These are phyloP conservation scores for Colletotrichum tamarilloi DNA, from an alignment of 2,329 filamentous ascomycete genomes.

Conservation along the genomic window DNA sequence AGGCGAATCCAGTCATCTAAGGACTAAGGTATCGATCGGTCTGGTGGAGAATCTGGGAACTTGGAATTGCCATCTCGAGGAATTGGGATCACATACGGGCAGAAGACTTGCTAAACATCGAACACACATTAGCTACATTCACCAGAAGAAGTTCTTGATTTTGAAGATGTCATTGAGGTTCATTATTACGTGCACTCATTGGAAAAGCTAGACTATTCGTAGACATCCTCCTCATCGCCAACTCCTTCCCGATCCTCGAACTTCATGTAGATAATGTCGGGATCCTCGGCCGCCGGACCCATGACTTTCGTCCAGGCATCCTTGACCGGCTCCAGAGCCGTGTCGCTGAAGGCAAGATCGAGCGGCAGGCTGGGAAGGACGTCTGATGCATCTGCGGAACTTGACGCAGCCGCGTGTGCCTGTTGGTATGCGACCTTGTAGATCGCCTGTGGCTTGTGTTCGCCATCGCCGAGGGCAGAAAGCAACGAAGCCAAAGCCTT, in stretches of 20 bases:
- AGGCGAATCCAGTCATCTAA: not conserved
- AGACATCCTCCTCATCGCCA: constrained; percentile 64
- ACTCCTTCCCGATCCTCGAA: constrained; percentile 80
- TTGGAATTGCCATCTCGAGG: constrained; percentile 16
- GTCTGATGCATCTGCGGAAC: constrained; percentile 54
- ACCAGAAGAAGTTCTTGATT: not conserved
- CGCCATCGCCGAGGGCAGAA: constrained; percentile 42
- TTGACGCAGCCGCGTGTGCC: constrained; percentile 42
- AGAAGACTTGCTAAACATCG: constrained; percentile 4
- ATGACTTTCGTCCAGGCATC: constrained; percentile 76
- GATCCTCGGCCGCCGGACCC: constrained; percentile 58
- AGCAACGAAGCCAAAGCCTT: constrained; percentile 56
- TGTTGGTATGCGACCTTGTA: constrained; percentile 70
- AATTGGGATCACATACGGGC: not conserved
- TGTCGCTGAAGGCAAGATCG: constrained; percentile 81
- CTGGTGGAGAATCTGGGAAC: not conserved
- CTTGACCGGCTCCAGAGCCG: constrained; percentile 73
- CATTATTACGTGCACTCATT: constrained; percentile 36
- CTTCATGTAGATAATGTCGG: constrained; percentile 71
- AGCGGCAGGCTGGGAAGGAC: constrained; percentile 69
- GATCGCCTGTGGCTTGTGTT: constrained; percentile 48
- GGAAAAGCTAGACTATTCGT: constrained; percentile 49
- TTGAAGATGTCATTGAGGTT: constrained; percentile 19
- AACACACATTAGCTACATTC: constrained; percentile 33
- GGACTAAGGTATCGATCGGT: not conserved